Evolutionary conservation across 2,329 filamentous ascomycete species (phyloP).

Genomic region (Cryphonectria radicalis): DNA sequence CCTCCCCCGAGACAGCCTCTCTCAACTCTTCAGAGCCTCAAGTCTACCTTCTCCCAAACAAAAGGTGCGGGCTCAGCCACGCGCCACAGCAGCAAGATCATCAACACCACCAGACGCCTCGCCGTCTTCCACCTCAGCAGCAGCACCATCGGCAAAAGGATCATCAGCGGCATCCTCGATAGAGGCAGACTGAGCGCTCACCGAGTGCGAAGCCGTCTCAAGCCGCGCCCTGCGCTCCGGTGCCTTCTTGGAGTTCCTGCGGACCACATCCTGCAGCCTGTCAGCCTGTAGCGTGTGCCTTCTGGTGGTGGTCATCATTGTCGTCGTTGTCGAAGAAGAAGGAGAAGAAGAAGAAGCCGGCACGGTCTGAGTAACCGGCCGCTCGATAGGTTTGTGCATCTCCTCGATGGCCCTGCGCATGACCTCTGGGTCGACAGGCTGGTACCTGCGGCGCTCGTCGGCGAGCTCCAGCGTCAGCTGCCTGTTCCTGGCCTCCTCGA

Average conservation of each 20-base stretch:
- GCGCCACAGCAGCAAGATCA: neutral
- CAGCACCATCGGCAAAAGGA: neutral
- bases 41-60: neutral
- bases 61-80: neutral
- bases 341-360: neutral
- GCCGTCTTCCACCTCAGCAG: neutral
- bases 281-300: neutral
- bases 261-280: neutral
- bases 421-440: conserved; percentile 5
- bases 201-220: neutral
- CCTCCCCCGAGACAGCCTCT: no score
- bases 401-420: neutral
- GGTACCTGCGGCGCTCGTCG: neutral
- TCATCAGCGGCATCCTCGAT: neutral
- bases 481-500: conserved; percentile 1
- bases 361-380: neutral
- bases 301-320: no score
- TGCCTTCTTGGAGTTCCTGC: neutral
- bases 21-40: neutral
- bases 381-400: conserved; percentile 5
- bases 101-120: neutral
- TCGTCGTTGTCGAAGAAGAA: neutral
- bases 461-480: neutral
- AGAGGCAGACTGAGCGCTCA: neutral
- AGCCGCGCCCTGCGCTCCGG: neutral